These are phyloP conservation scores for Daldinia loculata DNA, from an alignment of 495 filamentous ascomycete genomes.

Conservation along the genomic window DNA sequence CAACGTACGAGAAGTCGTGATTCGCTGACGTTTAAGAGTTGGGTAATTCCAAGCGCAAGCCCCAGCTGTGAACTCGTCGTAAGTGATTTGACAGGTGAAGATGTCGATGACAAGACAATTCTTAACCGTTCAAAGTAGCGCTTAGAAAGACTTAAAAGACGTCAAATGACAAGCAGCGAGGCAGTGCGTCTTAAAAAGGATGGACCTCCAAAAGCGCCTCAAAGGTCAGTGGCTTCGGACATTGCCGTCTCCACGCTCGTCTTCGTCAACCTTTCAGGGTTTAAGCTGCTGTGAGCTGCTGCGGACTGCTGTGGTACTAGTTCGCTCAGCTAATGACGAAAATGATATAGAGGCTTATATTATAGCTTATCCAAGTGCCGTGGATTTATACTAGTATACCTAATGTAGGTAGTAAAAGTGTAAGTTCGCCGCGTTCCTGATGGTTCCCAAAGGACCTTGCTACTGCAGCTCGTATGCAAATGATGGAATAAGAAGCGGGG, in stretches of 20 bases:
- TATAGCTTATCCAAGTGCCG: neutral
- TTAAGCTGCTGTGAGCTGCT: neutral
- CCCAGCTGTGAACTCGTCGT: slow-evolving; percentile 2
- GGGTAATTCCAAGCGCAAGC: slow-evolving; percentile 4
- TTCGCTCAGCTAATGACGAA: slow-evolving; percentile 34
- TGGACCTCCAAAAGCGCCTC: slow-evolving; percentile 19
- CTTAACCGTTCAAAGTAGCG: neutral
- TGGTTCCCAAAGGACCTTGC: slow-evolving; percentile 7
- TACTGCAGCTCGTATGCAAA: slow-evolving; percentile 15
- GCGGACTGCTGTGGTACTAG: slow-evolving; percentile 23
- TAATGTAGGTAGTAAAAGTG: neutral
- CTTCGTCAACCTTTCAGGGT: neutral
- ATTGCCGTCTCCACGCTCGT: slow-evolving; percentile 23
- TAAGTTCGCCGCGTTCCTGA: neutral
- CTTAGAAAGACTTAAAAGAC: slow-evolving; percentile 17
- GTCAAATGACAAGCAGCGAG: slow-evolving; percentile 38
- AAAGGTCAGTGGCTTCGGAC: slow-evolving; percentile 40
- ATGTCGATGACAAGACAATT: neutral
- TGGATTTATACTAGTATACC: neutral
- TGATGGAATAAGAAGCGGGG: slow-evolving; percentile 20
- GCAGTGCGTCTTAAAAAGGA: slow-evolving; percentile 37
- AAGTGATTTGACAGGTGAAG: neutral
- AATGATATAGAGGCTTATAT: slow-evolving; percentile 19
- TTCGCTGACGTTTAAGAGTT: neutral
- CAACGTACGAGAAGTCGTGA: neutral